Evolutionary conservation across 371 early-diverging fungal species (phyloP).

Genomic region (Rhizopus microsporus): DNA sequence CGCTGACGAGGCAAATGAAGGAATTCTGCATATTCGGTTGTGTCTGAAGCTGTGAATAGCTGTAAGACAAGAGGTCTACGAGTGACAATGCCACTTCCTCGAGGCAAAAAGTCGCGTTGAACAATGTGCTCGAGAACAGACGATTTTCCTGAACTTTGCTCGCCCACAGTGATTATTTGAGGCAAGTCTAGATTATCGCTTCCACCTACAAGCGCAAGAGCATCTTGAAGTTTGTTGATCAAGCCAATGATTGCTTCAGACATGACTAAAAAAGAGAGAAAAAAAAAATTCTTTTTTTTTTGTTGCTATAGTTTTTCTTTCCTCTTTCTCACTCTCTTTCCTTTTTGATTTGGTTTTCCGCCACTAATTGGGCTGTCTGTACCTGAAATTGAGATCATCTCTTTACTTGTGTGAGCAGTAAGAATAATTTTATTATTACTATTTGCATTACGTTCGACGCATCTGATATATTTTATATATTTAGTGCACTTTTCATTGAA

Average conservation of each 20-base stretch:
- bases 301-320: background rate
- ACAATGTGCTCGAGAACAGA: slow-evolving; percentile 92
- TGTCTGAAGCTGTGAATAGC: slow-evolving; percentile 65
- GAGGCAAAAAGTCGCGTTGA: slow-evolving; percentile 88
- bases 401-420: background rate
- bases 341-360: slow-evolving; percentile 1
- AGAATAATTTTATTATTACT: no score
- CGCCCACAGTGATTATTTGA: slow-evolving; percentile 86
- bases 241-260: slow-evolving; percentile 58
- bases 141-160: slow-evolving; percentile 92
- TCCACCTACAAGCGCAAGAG: slow-evolving; percentile 76
- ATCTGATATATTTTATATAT: no score
- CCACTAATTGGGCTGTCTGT: background rate
- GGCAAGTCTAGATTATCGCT: slow-evolving; percentile 87
- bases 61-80: slow-evolving; percentile 92
- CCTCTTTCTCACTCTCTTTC: background rate
- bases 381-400: background rate
- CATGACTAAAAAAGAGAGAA: slow-evolving; percentile 5
- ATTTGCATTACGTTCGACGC: background rate
- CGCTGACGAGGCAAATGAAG: slow-evolving; percentile 73
- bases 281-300: no score
- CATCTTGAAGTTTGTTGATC: slow-evolving; percentile 92
- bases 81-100: slow-evolving; percentile 93
- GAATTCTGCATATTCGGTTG: slow-evolving; percentile 67
- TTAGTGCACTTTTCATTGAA: no score